Conservation (phyloP, 805 yeast species). For the Metschnikowia reukaufii region DNA sequence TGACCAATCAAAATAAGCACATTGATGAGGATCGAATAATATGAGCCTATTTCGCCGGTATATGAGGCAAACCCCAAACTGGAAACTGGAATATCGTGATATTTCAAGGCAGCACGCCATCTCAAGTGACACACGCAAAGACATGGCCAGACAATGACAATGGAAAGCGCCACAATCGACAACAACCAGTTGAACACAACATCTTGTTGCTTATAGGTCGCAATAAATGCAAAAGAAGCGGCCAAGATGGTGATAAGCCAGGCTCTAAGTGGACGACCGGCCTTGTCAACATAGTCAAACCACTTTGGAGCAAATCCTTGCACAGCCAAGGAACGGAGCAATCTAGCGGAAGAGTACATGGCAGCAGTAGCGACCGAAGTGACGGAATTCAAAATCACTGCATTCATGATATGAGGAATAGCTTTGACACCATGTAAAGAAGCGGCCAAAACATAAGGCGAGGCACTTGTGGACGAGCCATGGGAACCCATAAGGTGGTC, state of each 20-base stretch:
- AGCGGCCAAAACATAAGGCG: slow-evolving; percentile 30
- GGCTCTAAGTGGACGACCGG: slow-evolving; percentile 27
- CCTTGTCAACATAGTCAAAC: slow-evolving; percentile 28
- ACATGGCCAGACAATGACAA: slow-evolving; percentile 26
- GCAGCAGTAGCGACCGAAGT: slow-evolving; percentile 32
- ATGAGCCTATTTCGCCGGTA: slow-evolving; percentile 42
- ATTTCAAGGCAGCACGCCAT: slow-evolving; percentile 27
- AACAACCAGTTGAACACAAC: neutral
- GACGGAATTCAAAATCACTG: slow-evolving; percentile 30
- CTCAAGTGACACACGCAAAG: slow-evolving; percentile 27
- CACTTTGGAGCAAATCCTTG: slow-evolving; percentile 28
- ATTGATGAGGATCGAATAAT: slow-evolving; percentile 31
- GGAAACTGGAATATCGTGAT: slow-evolving; percentile 21
- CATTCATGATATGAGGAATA: slow-evolving; percentile 31
- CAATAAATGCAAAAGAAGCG: slow-evolving; percentile 19
- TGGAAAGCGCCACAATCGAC: slow-evolving; percentile 9
- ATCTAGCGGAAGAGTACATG: slow-evolving; percentile 27
- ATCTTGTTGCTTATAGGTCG: neutral
- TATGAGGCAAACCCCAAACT: slow-evolving; percentile 29
- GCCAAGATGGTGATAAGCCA: slow-evolving; percentile 22
- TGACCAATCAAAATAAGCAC: slow-evolving; percentile 38
- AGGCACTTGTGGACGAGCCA: slow-evolving; percentile 27
- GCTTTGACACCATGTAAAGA: slow-evolving; percentile 26
- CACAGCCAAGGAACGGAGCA: slow-evolving; percentile 25
- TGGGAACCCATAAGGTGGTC: slow-evolving; percentile 34